A percentile compares a stretch with the other conserved stretches of the same genome.
phyloP scores from a whole-genome alignment of 441 rosid genomes.

The Iberis amara region DNA sequence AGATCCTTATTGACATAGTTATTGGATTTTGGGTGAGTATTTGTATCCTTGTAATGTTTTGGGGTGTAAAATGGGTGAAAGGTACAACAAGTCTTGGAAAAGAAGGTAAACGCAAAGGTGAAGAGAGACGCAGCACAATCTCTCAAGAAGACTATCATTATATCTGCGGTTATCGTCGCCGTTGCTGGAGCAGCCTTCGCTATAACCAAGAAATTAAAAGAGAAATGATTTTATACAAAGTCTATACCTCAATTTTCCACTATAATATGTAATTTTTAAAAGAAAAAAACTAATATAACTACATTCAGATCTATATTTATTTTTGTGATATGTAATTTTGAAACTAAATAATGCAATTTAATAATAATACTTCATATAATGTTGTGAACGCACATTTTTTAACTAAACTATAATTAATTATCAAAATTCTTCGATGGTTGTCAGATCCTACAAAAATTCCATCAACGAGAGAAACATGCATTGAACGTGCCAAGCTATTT shows the following conservation, averaged over 20 bases:
- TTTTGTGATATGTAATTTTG: constrained; percentile 13
- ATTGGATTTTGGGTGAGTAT: neutral
- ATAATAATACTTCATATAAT: too few species aligned
- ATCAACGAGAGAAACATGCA: too few species aligned
- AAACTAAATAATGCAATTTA: constrained; percentile 8
- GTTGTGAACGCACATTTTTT: too few species aligned
- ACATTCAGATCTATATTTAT: neutral
- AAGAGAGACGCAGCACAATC: constrained; percentile 31
- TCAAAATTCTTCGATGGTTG: neutral
- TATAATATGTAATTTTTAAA: constrained; percentile 14
- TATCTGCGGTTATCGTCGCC: constrained; percentile 48
- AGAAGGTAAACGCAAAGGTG: constrained; percentile 28
- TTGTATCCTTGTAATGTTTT: neutral
- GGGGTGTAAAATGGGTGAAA: neutral
- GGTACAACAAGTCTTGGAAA: constrained; percentile 20
- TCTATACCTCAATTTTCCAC: neutral
- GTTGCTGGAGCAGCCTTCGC: constrained; percentile 50
- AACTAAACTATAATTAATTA: neutral
- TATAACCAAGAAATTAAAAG: constrained; percentile 47
- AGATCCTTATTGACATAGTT: too few species aligned
- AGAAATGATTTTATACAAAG: constrained; percentile 32
- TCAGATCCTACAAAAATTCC: too few species aligned
- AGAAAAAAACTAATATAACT: neutral
- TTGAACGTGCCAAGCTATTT: too few species aligned
- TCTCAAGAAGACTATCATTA: constrained; percentile 42